Evolutionary conservation across 176 grass and related monocot genomes (phyloP), one percentile per base, ranked within the genome.

Genomic region (Musa itinerans): DNA sequence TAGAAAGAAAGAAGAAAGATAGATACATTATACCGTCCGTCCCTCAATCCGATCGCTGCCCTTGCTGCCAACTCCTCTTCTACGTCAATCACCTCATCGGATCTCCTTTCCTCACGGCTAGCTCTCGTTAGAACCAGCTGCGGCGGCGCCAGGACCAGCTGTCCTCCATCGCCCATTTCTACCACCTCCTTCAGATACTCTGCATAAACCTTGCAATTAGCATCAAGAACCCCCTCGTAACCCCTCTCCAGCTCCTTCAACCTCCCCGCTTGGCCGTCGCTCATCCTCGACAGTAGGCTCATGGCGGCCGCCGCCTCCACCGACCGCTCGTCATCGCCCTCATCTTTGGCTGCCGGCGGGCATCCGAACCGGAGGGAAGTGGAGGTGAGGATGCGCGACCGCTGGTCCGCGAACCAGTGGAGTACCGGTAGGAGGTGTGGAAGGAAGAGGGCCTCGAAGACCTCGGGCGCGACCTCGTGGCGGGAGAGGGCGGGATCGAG

Each of bases 401-500:
- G 89, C 80, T 83, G 85, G 16, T 83, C 81, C 20, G 83, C 80
- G 78, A 91, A 91, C 80, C 87, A 80, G 17, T 80, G 85, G 82
- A 85, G 79, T 12, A 87, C 70, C 69, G 89, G 80, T 56, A 87
- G 82, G 8, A 91, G 80, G 49, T 83, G 83, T 51, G 85, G 89
- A 51, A 86, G 80, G 80, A 91, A 91, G 73, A 91, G 85, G 55
- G 74, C 83, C 77, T 91, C 89, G 72, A 91, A 91, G n/a, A 81
- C 77, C 16, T 69, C 57, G 0, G 85, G 85, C 58, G 85, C 85
- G 80, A 91, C 43, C 74, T 91, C 83, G 74, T 87, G 80, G 16
- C 89, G 85, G 55, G 89, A 82, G 1, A 91, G 89, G 1, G 85
- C 76, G 0, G 89, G 89, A 43, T 91, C 89, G 25, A 91, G 82